These are phyloP conservation scores for Drosera capensis DNA, from an alignment of 148 eudicot species.

Conservation along the genomic window DNA sequence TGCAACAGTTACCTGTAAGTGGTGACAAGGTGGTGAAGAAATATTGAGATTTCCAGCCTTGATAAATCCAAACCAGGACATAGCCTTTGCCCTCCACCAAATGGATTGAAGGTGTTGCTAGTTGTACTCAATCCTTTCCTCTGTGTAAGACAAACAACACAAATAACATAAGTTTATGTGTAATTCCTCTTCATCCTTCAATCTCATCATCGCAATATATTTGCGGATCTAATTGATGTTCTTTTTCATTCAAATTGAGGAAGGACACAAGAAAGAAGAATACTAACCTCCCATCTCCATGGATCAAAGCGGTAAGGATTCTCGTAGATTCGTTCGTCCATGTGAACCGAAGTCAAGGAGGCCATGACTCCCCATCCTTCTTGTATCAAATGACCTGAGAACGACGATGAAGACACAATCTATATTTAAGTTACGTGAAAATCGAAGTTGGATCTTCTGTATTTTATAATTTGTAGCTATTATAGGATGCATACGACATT, in stretches of 20 bases:
- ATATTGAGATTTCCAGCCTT: conserved; percentile 76
- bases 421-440: too few relatives aligned
- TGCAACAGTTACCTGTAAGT: conserved; percentile 33
- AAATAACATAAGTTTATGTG: too few relatives aligned
- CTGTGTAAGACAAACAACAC: too few relatives aligned
- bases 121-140: conserved; percentile 27
- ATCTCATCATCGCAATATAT: not conserved
- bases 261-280: not conserved
- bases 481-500: too few relatives aligned
- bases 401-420: not conserved
- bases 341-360: conserved; percentile 79
- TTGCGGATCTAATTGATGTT: not conserved
- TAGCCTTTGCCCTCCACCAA: conserved; percentile 93
- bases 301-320: conserved; percentile 77
- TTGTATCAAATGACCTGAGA: conserved; percentile 69
- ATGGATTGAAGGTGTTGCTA: conserved; percentile 54
- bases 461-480: too few relatives aligned
- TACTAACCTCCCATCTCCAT: conserved; percentile 84
- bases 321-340: conserved; percentile 70
- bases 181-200: not conserved
- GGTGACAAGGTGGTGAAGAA: conserved; percentile 82
- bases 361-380: conserved; percentile 86
- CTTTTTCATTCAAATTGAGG: not conserved
- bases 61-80: conserved; percentile 87
- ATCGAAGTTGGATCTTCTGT: too few relatives aligned